Conservation (phyloP, 2,329 filamentous ascomycete species). For the Ophiognomonia clavigignenti-juglandacearum region DNA sequence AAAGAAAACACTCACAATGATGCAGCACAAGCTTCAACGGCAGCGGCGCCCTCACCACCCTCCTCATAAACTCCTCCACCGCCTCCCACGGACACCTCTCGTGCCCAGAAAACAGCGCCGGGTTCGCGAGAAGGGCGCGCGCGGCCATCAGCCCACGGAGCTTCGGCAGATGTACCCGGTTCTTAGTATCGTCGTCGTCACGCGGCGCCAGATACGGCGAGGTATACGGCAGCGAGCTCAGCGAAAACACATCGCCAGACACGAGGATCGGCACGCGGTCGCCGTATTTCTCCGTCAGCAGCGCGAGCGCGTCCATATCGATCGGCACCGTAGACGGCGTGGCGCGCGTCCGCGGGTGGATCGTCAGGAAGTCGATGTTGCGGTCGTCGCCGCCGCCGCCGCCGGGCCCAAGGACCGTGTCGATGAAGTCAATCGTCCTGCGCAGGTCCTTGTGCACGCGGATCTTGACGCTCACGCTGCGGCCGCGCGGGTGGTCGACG, state of each 20-base stretch:
- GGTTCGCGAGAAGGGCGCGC: conserved; percentile 62
- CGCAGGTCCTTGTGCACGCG: conserved; percentile 61
- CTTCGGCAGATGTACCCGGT: conserved; percentile 34
- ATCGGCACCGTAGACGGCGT: conserved; percentile 60
- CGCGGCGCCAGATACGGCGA: conserved; percentile 25
- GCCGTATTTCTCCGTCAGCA: conserved; percentile 48
- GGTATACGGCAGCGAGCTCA: conserved; percentile 43
- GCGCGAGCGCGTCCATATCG: conserved; percentile 53
- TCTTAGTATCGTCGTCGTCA: conserved; percentile 21
- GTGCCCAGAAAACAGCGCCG: conserved; percentile 57
- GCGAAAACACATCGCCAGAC: conserved; percentile 65
- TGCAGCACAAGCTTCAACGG: conserved; percentile 61
- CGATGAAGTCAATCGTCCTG: conserved; percentile 58
- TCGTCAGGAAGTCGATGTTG: conserved; percentile 63
- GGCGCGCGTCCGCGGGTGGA: conserved; percentile 60
- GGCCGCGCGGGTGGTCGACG: conserved; percentile 37
- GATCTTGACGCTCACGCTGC: conserved; percentile 67
- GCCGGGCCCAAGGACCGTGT: conserved; percentile 59
- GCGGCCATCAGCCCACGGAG: conserved; percentile 66
- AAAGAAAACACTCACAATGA: conserved; percentile 32
- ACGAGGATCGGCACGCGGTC: conserved; percentile 57
- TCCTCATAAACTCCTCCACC: conserved; percentile 58
- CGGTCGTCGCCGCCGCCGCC: conserved; percentile 42
- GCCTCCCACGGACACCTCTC: conserved; percentile 56
- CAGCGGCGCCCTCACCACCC: conserved; percentile 51